phyloP scores from a whole-genome alignment of 345 rosid genomes.

The Carallia brachiata region DNA sequence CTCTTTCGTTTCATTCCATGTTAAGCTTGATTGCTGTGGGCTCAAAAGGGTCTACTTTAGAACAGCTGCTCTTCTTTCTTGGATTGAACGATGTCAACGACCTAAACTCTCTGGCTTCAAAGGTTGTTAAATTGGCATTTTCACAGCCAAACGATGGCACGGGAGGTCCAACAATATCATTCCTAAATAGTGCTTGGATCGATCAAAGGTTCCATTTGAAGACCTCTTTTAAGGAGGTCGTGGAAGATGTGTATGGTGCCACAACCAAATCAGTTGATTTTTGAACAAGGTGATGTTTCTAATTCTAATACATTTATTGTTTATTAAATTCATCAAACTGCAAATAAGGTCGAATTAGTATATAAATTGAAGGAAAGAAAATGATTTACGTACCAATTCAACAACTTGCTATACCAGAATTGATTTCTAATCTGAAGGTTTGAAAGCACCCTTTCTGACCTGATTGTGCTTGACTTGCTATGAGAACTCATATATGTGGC shows the following conservation, averaged over 20 bases:
- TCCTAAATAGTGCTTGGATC: conserved; percentile 24
- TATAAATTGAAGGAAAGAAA: too few relatives aligned
- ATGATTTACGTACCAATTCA: too few relatives aligned
- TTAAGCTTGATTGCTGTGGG: conserved; percentile 21
- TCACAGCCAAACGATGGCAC: neutral
- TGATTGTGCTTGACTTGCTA: too few relatives aligned
- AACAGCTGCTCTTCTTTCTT: conserved; percentile 13
- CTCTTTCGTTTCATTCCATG: conserved; percentile 20
- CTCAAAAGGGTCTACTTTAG: conserved; percentile 14
- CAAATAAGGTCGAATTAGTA: too few relatives aligned
- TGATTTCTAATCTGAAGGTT: neutral
- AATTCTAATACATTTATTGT: too few relatives aligned
- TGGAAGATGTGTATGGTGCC: conserved; percentile 5
- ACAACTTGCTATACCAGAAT: neutral
- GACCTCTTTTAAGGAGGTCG: conserved; percentile 15
- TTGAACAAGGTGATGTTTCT: conserved; percentile 10
- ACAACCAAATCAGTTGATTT: conserved; percentile 21
- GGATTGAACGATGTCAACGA: conserved; percentile 4
- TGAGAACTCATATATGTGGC: neutral
- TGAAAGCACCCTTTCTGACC: too few relatives aligned
- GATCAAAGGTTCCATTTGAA: conserved; percentile 11
- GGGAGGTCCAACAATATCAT: conserved; percentile 11
- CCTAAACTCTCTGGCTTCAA: conserved; percentile 6
- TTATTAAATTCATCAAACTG: too few relatives aligned
- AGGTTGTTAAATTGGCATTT: neutral